Base-by-base conservation (phyloP, 176 grass and related monocot genomes). In the Triticum aestivum region DNA sequence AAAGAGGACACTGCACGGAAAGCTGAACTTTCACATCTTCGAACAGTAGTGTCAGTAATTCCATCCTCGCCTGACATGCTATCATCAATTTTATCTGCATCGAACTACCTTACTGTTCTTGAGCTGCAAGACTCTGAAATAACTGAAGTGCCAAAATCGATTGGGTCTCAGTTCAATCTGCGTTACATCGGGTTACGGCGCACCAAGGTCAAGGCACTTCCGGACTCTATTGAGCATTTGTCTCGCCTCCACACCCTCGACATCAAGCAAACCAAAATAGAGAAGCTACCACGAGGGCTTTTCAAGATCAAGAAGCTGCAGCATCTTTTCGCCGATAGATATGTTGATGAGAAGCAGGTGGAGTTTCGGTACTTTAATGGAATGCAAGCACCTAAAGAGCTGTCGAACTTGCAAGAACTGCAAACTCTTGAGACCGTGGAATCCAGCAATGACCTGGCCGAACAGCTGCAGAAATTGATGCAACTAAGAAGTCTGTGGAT, bases 121-220 rank as follows among this genome's bases (percentile, higher is more conserved):
- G 82, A 89, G 41, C 88, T 89, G 11, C 82, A 89, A 85, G 82
- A 89, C 33, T 85, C 82, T 35, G 61, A 81, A 3, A 17, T 89
- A 10, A 81, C 59, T 45, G 34, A 75, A 54, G 32, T 89, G 5
- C 82, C 82, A 24, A 2, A n/a, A 66, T 67, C 35, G 8, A 67
- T 89, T 5, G 87, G 82, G 20, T 34, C 27, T 27, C 42, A 85
- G 17, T 89, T 89, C n/a, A 89, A 89, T 38, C 68, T 89, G 5
- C 68, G 69, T 15, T 85, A 89, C 4, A 58, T 89, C 4, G 82
- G 87, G 2, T 81, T 89, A 33, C 27, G 77, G 1, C 82, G 87
- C 47, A 89, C 82, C 17, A 85, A 89, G 27, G 68, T 89, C 42
- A 89, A 68, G 59, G 65, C 82, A 56, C 87, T 89, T n/a, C 87